Evolutionary conservation across 2,329 filamentous ascomycete genomes (phyloP).

Genomic region (Ophiostoma ips): DNA sequence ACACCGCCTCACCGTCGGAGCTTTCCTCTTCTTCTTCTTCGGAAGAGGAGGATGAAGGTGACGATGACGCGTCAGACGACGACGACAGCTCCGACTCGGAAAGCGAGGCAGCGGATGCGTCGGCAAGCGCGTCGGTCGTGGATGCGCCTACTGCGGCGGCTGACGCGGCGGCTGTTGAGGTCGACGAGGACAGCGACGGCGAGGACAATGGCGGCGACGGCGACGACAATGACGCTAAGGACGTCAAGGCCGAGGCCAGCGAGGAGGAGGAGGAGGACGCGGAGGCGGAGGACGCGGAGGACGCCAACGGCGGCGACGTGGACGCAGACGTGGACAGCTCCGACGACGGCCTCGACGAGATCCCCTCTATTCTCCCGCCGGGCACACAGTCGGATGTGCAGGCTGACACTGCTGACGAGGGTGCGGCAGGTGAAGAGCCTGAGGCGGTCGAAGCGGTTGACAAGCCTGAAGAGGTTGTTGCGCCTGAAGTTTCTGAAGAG

Average conservation of each 20-base stretch:
- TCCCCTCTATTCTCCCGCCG: slow-evolving; percentile 1
- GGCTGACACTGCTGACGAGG: neutral
- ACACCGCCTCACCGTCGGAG: neutral
- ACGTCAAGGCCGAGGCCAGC: neutral
- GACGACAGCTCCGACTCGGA: neutral
- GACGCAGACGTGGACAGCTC: slow-evolving; percentile 3
- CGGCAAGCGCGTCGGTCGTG: too few species aligned
- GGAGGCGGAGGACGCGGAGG: neutral
- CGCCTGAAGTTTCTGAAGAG: neutral
- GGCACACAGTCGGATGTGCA: neutral
- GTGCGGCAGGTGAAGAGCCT: too few species aligned
- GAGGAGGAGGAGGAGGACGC: neutral
- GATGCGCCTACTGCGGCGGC: too few species aligned
- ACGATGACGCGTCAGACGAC: neutral
- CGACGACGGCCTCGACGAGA: slow-evolving; percentile 9
- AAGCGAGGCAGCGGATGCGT: neutral
- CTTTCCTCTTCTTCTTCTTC: too few species aligned
- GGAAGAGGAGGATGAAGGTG: neutral
- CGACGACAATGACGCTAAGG: neutral
- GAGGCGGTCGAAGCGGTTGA: neutral
- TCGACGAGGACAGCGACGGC: too few species aligned
- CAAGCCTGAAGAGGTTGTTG: neutral
- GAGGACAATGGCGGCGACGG: neutral
- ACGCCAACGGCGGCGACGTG: neutral
- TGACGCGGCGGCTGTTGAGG: too few species aligned